Evolutionary conservation across 2,329 filamentous ascomycete genomes (phyloP).

Genomic region (Arthrinium puccinioides): DNA sequence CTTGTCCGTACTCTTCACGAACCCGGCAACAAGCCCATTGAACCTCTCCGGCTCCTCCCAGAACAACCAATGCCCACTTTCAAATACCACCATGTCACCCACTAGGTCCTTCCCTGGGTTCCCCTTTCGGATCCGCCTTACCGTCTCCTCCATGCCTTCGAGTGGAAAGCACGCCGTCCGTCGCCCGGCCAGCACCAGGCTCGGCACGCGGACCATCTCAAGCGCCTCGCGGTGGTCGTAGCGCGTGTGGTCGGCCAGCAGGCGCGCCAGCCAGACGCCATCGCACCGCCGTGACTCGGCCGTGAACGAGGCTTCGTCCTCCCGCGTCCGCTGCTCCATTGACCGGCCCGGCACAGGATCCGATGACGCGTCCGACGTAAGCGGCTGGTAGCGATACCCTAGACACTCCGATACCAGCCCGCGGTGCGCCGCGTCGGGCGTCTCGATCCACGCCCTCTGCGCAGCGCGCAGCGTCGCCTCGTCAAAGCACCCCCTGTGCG

Average conservation of each 20-base stretch:
- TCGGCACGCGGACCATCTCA: constrained; percentile 24
- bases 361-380: not conserved
- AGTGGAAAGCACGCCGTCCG: constrained; percentile 30
- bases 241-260: constrained; percentile 31
- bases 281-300: constrained; percentile 26
- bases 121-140: constrained; percentile 16
- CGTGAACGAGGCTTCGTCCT: constrained; percentile 28
- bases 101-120: constrained; percentile 8
- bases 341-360: too few species aligned
- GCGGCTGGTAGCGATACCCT: constrained; percentile 24
- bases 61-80: constrained; percentile 32
- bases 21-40: constrained; percentile 24
- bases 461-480: constrained; percentile 26
- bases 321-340: constrained; percentile 4
- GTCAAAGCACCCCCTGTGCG: constrained; percentile 29
- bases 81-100: constrained; percentile 23
- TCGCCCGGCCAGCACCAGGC: constrained; percentile 28
- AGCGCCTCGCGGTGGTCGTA: constrained; percentile 34
- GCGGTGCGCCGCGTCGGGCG: constrained; percentile 22
- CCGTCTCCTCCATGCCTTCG: constrained; percentile 29
- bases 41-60: constrained; percentile 31
- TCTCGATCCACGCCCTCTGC: constrained; percentile 44
- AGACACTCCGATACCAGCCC: constrained; percentile 26
- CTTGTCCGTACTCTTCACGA: too few species aligned
- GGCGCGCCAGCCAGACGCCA: constrained; percentile 26